Conservation (phyloP, 345 rosid species). For the Camelina laxa region DNA sequence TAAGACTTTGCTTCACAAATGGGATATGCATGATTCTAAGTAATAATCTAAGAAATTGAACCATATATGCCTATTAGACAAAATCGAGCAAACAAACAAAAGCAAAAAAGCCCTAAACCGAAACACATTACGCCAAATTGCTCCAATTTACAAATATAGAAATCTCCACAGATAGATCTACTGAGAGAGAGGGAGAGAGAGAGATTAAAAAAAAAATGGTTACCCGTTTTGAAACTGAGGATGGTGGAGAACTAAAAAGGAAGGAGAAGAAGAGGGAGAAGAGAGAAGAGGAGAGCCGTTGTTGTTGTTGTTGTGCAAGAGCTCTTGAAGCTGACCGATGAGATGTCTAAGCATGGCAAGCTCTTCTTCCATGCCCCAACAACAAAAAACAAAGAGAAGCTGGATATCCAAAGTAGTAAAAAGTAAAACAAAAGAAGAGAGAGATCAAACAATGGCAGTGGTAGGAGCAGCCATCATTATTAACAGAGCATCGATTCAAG, state of each 20-base stretch:
- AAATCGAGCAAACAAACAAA: neutral
- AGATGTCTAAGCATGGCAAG: conserved; percentile 97
- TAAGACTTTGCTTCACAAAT: neutral
- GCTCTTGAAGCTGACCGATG: conserved; percentile 93
- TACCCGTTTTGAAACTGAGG: conserved; percentile 52
- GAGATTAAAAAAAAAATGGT: conserved; percentile 9
- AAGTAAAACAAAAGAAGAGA: no score
- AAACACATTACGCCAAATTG: neutral
- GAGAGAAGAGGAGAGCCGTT: conserved; percentile 60
- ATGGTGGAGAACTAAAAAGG: conserved; percentile 44
- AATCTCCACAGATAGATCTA: conserved; percentile 32
- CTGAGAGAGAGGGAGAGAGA: conserved; percentile 9
- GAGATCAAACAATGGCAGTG: no score
- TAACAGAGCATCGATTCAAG: no score
- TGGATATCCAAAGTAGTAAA: no score
- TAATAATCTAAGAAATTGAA: neutral
- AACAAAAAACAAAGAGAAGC: neutral
- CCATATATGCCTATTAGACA: neutral
- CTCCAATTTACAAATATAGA: conserved; percentile 9
- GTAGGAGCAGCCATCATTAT: no score
- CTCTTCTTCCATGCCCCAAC: conserved; percentile 91
- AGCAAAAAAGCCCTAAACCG: conserved; percentile 9
- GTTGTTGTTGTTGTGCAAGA: conserved; percentile 51
- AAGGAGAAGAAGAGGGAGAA: conserved; percentile 30
- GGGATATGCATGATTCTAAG: neutral